Conservation (phyloP, 2,329 filamentous ascomycete genomes). For the Orbilia brochopaga region DNA sequence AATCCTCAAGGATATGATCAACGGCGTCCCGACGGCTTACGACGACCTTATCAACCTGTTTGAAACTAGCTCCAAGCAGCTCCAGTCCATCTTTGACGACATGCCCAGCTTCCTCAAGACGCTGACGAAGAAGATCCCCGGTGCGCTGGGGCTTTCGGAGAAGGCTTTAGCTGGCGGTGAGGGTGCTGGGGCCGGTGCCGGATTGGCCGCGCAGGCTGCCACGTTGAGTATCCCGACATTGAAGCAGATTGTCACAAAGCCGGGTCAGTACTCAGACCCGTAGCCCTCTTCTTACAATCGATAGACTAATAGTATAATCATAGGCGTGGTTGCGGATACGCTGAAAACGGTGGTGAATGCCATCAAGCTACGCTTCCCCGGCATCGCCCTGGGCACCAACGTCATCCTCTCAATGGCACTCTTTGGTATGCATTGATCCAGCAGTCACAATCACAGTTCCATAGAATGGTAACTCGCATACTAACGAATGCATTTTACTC, state of each 20-base stretch:
- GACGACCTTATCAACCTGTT: constrained; percentile 77
- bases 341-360: constrained; percentile 89
- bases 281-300: neutral
- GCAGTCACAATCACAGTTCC: too few relatives aligned
- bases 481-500: too few relatives aligned
- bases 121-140: constrained; percentile 53
- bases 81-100: constrained; percentile 53
- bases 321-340: constrained; percentile 67
- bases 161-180: constrained; percentile 53
- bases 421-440: constrained; percentile 69
- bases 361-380: constrained; percentile 84
- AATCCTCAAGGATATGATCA: constrained; percentile 88
- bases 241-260: constrained; percentile 80
- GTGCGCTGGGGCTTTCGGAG: constrained; percentile 46
- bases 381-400: constrained; percentile 81
- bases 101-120: constrained; percentile 54
- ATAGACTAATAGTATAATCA: neutral
- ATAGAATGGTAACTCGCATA: too few relatives aligned
- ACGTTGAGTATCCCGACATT: constrained; percentile 66
- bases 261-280: constrained; percentile 71
- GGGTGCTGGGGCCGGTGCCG: constrained; percentile 63
- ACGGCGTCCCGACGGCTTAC: constrained; percentile 91
- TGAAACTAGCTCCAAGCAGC: constrained; percentile 66
- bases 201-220: constrained; percentile 42
- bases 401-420: constrained; percentile 87